These are phyloP conservation scores for Seminavis robusta DNA, from an alignment of 108 stramenopile species.

Conservation along the genomic window DNA sequence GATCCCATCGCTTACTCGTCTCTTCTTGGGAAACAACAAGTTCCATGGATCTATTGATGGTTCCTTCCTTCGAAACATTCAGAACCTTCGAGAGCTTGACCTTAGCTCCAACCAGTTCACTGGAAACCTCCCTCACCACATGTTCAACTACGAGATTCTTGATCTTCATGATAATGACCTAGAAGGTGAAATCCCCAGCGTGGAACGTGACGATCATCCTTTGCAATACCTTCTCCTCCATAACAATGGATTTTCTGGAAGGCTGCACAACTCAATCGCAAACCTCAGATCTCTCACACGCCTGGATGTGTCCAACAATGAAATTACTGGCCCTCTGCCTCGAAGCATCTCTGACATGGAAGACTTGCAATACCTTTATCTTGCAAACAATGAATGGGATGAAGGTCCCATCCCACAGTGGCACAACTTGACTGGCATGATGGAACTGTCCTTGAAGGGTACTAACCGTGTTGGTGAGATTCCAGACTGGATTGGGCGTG, in stretches of 20 bases:
- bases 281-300: constrained; percentile 13
- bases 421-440: constrained; percentile 16
- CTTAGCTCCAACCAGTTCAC: constrained; percentile 20
- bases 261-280: not conserved
- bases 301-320: constrained; percentile 33
- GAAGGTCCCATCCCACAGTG: constrained; percentile 17
- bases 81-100: constrained; percentile 22
- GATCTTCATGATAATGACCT: constrained; percentile 34
- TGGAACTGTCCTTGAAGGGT: constrained; percentile 19
- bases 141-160: constrained; percentile 14
- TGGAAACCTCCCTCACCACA: constrained; percentile 26
- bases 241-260: not conserved
- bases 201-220: too few relatives aligned
- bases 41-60: constrained; percentile 23
- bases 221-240: not conserved
- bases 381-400: constrained; percentile 17
- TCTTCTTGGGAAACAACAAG: constrained; percentile 30
- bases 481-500: constrained; percentile 21
- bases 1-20: constrained; percentile 9
- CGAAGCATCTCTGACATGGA: constrained; percentile 1
- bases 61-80: not conserved
- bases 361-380: constrained; percentile 16
- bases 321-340: constrained; percentile 11
- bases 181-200: constrained; percentile 17
- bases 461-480: constrained; percentile 21